Percentiles rank a stretch among this genome's conserved stretches.
Conservation (phyloP, 257 asterid genomes). For the Solanum dulcamara region DNA sequence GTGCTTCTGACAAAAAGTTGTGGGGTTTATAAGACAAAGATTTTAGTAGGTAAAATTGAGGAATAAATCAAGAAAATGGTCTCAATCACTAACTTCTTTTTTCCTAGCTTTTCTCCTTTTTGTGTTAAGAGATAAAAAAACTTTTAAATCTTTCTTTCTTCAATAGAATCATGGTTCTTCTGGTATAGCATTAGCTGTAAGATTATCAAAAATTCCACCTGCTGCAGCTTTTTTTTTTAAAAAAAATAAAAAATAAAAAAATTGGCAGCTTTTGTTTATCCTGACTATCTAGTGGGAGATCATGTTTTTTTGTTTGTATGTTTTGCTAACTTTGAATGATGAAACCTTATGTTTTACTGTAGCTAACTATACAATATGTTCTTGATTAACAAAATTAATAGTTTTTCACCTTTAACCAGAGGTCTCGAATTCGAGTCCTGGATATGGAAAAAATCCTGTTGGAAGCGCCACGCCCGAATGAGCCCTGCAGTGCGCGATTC, state of each 20-base stretch:
- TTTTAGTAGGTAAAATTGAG: constrained; percentile 13
- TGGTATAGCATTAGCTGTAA: constrained; percentile 39
- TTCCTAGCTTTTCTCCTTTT: constrained; percentile 2
- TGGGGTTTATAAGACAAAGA: constrained; percentile 20
- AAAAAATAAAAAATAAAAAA: not conserved
- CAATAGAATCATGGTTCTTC: constrained; percentile 30
- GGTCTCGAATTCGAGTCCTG: too few relatives aligned
- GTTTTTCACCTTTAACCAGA: too few relatives aligned
- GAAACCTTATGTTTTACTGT: constrained; percentile 16
- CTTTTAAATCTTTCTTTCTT: constrained; percentile 19
- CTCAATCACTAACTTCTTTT: constrained; percentile 15
- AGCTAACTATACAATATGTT: not conserved
- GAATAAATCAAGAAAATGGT: constrained; percentile 22
- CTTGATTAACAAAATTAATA: not conserved
- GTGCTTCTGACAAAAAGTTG: constrained; percentile 18
- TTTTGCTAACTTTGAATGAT: constrained; percentile 37
- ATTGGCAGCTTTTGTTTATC: constrained; percentile 33
- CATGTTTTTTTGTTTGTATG: not conserved
- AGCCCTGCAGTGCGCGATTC: too few relatives aligned
- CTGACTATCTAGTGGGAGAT: constrained; percentile 29
- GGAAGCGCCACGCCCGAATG: too few relatives aligned
- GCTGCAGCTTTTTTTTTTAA: constrained; percentile 37
- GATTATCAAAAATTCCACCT: constrained; percentile 9
- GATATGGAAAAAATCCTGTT: too few relatives aligned
- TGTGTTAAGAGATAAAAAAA: not conserved